Base-by-base conservation (phyloP, 2,329 filamentous ascomycete species). In the Fusarium dlaminii region DNA sequence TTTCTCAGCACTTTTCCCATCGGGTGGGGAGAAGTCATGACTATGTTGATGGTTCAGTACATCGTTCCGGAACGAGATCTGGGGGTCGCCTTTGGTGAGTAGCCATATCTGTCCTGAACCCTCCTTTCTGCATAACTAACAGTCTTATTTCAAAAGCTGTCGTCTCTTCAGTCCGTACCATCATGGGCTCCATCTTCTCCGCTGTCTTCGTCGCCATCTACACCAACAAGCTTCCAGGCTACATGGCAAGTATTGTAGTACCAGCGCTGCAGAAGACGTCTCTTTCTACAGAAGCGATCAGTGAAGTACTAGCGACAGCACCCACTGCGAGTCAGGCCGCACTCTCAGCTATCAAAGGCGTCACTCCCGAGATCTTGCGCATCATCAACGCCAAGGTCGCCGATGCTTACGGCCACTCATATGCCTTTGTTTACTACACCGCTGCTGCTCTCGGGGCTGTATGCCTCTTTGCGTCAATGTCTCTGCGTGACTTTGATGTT, bases 31-130 rank as follows among this genome's bases (percentile, higher is more conserved):
- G 48, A 51, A 6, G 30, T 51, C 7, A 34, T 51, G 29, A 51
- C 48, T 7, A 51, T 51, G 48, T 9, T 51, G 10, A 51, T 51
- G 48, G 48, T 51, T 32, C 48, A 51, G 10, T 51, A 51, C 30
- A 51, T 51, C 12, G 48, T 51, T 13, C 30, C 48, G 1, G 48
- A 51, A 24, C 48, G n/a, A 13, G 48, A 51, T 10, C 11, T 51
- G 8, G 48, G 48, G 0, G 48, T 51, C 17, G 48, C 48, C 15
- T 51, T 51, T 24, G 48, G 48, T 51, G 8, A 51, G 48, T 34
- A 22, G 20, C 20, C 18, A 22, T 9, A 11, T 8, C 4, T 20
- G 0, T 22, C 20, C 13, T 10, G 3, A 15, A 2, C 1, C 18
- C 4, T n/a, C 22, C 10, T 12, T 8, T 17, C 11, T 14, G 22